Percentiles rank a stretch among this genome's conserved stretches.
phyloP scores from a whole-genome alignment of 768 basidiomycete species.

The Calocybe indica region DNA sequence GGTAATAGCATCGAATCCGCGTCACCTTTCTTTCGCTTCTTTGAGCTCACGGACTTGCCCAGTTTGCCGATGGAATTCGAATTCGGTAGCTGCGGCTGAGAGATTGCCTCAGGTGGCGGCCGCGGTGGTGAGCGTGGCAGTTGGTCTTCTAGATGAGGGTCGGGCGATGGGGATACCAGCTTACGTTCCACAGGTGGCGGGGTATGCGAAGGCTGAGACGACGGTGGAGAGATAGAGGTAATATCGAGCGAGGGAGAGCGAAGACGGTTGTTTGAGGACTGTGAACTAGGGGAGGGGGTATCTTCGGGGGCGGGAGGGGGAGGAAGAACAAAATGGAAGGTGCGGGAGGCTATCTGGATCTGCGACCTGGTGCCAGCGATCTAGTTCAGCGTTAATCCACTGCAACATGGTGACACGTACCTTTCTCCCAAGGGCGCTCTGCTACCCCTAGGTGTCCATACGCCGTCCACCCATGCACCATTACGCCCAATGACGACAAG shows the following conservation, averaged over 20 bases:
- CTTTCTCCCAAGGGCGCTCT: conserved; percentile 81
- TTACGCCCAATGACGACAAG: conserved; percentile 93
- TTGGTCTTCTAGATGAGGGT: conserved; percentile 30
- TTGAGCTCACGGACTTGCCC: conserved; percentile 39
- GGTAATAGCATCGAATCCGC: conserved; percentile 29
- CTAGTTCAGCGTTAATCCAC: conserved; percentile 3
- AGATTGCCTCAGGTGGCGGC: conserved; percentile 3
- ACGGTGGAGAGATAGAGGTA: conserved; percentile 76
- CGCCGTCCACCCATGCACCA: conserved; percentile 96
- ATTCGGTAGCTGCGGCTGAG: conserved; percentile 54
- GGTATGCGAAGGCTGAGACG: conserved; percentile 72
- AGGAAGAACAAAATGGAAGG: conserved; percentile 95
- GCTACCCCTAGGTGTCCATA: conserved; percentile 89
- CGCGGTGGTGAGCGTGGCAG: conserved; percentile 29
- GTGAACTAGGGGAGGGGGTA: conserved; percentile 75
- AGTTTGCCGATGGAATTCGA: conserved; percentile 52
- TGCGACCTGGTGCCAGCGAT: conserved; percentile 58
- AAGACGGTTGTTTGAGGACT: conserved; percentile 57
- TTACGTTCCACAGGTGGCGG: conserved; percentile 57
- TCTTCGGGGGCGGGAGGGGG: conserved; percentile 78
- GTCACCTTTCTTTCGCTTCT: conserved; percentile 71
- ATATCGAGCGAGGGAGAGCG: conserved; percentile 83
- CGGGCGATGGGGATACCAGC: conserved; percentile 34
- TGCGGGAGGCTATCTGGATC: conserved; percentile 95
- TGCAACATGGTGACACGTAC: conserved; percentile 31